Percentiles rank a stretch among this genome's conserved stretches.
Evolutionary conservation across 306 rosid species (phyloP).

Genomic region (Cucurbita ficifolia): DNA sequence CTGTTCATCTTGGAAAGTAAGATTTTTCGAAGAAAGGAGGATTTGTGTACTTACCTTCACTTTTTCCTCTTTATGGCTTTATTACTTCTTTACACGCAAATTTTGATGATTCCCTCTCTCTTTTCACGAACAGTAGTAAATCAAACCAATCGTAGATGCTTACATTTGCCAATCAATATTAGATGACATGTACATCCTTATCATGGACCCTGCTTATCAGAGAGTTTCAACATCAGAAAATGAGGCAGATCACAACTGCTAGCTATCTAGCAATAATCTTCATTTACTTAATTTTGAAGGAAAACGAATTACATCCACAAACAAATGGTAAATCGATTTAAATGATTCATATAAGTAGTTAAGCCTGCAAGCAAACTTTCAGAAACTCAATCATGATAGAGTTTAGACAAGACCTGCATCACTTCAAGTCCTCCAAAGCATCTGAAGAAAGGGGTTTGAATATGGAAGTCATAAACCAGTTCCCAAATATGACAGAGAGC

Average conservation of each 20-base stretch:
- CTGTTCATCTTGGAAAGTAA: background rate
- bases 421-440: background rate
- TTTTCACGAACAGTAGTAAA: background rate
- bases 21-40: background rate
- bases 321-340: background rate
- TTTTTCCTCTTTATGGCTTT: slow-evolving; percentile 1
- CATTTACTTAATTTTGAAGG: slow-evolving; percentile 20
- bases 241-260: background rate
- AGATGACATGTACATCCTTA: slow-evolving; percentile 4
- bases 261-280: background rate
- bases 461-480: slow-evolving; percentile 2
- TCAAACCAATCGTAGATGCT: background rate
- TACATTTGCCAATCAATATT: background rate
- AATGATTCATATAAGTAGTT: background rate
- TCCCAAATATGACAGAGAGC: slow-evolving; percentile 1
- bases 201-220: slow-evolving; percentile 17
- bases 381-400: slow-evolving; percentile 8
- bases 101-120: background rate
- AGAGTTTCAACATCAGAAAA: slow-evolving; percentile 8
- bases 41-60: background rate
- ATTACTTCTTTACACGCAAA: background rate
- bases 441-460: slow-evolving; percentile 1
- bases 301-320: slow-evolving; percentile 10
- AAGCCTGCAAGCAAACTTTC: background rate
- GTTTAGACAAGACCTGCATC: slow-evolving; percentile 4